Conservation (phyloP, 805 yeast genomes). For the Kazachstania taianensis region DNA sequence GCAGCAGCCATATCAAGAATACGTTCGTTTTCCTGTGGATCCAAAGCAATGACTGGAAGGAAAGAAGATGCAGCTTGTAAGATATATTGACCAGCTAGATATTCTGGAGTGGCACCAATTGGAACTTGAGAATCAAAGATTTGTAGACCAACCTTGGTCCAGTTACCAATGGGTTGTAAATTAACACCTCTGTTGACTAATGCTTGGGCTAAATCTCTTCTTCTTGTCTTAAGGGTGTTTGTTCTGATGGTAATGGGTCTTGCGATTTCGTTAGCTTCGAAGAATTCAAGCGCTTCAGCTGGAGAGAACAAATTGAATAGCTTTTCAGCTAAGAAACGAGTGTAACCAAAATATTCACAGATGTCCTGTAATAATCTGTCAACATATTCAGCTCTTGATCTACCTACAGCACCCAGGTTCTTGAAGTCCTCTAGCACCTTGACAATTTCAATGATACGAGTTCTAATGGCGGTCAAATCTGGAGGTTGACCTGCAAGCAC, state of each 20-base stretch:
- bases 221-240: slow-evolving; percentile 88
- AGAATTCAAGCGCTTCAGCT: slow-evolving; percentile 93
- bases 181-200: slow-evolving; percentile 95
- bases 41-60: slow-evolving; percentile 94
- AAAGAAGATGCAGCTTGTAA: slow-evolving; percentile 98
- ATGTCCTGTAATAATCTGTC: slow-evolving; percentile 76
- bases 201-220: slow-evolving; percentile 92
- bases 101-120: slow-evolving; percentile 98
- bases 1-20: slow-evolving; percentile 98
- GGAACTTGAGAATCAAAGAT: slow-evolving; percentile 99
- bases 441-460: slow-evolving; percentile 91
- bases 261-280: slow-evolving; percentile 95
- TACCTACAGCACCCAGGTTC: slow-evolving; percentile 73
- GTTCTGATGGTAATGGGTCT: slow-evolving; percentile 96
- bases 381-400: slow-evolving; percentile 73
- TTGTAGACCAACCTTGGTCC: slow-evolving; percentile 98
- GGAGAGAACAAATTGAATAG: slow-evolving; percentile 86
- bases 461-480: slow-evolving; percentile 74
- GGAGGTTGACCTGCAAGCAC: slow-evolving; percentile 47
- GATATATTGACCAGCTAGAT: slow-evolving; percentile 94
- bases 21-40: slow-evolving; percentile 95
- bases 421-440: slow-evolving; percentile 88
- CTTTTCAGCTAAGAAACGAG: slow-evolving; percentile 86
- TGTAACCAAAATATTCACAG: slow-evolving; percentile 87
- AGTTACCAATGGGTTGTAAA: slow-evolving; percentile 89